phyloP scores from a whole-genome alignment of 2,329 filamentous ascomycete genomes.

The Westerdykella ornata region DNA sequence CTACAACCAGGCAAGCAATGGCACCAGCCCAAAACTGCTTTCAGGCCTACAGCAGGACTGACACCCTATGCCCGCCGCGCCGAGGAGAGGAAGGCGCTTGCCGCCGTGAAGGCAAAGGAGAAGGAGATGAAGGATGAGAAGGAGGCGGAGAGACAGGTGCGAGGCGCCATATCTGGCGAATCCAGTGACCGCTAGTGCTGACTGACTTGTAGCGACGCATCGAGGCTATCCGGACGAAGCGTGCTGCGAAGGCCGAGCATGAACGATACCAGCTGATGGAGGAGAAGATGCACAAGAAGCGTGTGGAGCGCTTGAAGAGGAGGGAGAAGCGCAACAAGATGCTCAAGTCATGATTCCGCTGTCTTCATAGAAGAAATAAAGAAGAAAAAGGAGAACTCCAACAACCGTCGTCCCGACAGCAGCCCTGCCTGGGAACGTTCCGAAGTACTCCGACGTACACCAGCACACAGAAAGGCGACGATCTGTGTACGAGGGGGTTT shows the following conservation, averaged over 20 bases:
- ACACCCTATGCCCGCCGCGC: conserved; percentile 72
- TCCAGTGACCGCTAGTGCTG: conserved; percentile 2
- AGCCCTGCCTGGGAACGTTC: too few relatives aligned
- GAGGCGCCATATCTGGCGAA: conserved; percentile 16
- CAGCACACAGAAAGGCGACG: too few relatives aligned
- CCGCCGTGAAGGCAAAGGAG: conserved; percentile 84
- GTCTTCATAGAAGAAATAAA: too few relatives aligned
- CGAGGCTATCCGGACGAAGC: conserved; percentile 74
- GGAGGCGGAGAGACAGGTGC: conserved; percentile 76
- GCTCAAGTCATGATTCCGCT: conserved; percentile 42
- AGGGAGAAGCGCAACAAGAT: conserved; percentile 95
- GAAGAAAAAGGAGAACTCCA: too few relatives aligned
- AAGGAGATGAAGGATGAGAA: conserved; percentile 92
- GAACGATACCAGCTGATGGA: conserved; percentile 90
- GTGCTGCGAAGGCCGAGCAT: conserved; percentile 84
- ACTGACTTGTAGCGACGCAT: conserved; percentile 57
- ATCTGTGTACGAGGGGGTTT: too few relatives aligned
- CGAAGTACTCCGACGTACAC: too few relatives aligned
- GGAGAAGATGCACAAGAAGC: conserved; percentile 95
- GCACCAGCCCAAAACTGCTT: conserved; percentile 76
- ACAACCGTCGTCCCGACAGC: too few relatives aligned
- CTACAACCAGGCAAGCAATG: conserved; percentile 76
- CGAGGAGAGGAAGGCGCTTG: conserved; percentile 61
- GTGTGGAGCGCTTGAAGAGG: conserved; percentile 85
- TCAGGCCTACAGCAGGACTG: conserved; percentile 72